phyloP scores from a whole-genome alignment of 352 stramenopile species.

The Thraustochytrium sp. region DNA sequence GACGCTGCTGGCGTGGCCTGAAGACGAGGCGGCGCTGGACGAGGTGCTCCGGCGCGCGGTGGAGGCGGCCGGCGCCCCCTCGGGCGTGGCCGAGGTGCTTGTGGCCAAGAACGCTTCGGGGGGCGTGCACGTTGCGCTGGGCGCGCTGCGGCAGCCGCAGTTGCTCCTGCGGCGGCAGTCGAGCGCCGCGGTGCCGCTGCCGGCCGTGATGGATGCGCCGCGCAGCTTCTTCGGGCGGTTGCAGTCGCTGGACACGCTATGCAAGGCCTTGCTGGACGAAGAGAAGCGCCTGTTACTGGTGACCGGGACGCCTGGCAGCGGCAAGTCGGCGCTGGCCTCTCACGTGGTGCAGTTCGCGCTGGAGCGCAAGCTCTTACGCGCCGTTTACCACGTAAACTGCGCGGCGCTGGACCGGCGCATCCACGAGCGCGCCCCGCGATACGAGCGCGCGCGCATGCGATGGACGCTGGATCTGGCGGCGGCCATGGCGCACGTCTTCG shows the following conservation, averaged over 20 bases:
- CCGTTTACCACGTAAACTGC: constrained; percentile 12
- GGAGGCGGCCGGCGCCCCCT: not conserved
- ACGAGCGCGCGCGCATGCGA: not conserved
- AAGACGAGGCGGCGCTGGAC: not conserved
- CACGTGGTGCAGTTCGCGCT: constrained; percentile 17
- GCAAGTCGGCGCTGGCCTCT: not conserved
- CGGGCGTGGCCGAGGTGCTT: not conserved
- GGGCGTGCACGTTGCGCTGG: not conserved
- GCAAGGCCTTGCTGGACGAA: not conserved
- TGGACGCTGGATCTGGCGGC: not conserved
- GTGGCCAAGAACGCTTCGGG: not conserved
- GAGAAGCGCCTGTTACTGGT: not conserved
- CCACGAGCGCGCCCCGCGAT: not conserved
- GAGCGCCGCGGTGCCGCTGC: not conserved
- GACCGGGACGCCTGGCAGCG: not conserved
- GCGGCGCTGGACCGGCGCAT: not conserved
- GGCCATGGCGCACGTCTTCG: not conserved
- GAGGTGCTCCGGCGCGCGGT: not conserved
- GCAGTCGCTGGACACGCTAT: not conserved
- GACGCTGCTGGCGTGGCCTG: not conserved
- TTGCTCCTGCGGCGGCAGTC: not conserved
- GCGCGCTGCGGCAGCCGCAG: not conserved
- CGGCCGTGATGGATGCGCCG: not conserved
- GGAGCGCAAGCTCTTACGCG: not conserved
- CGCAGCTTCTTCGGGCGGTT: not conserved